Evolutionary conservation across 208 protist species (phyloP).

Genomic region (Trypanosoma rangeli): DNA sequence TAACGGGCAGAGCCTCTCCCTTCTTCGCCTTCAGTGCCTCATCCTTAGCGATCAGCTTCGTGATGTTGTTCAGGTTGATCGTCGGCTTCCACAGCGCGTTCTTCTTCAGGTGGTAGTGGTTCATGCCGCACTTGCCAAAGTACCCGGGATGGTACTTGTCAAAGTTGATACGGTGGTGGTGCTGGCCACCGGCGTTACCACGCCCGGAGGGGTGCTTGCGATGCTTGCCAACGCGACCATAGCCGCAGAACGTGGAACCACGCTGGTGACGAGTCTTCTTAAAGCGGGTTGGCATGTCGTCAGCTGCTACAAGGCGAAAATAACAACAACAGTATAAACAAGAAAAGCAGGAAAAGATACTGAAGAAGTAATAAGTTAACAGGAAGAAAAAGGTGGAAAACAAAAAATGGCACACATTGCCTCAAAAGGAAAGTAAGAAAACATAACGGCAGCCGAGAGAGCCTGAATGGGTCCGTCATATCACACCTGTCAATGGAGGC

Average conservation of each 20-base stretch:
- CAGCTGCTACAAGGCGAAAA: not conserved
- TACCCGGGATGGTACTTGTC: constrained; percentile 99
- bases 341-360: constrained; percentile 6
- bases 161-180: constrained; percentile 99
- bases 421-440: no score
- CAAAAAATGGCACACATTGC: not conserved
- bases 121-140: constrained; percentile 99
- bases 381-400: not conserved
- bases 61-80: constrained; percentile 99
- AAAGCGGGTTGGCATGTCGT: constrained; percentile 88
- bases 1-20: constrained; percentile 95
- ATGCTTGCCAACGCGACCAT: constrained; percentile 98
- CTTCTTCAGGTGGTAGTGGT: constrained; percentile 96
- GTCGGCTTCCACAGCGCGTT: constrained; percentile 94
- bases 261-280: constrained; percentile 93
- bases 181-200: constrained; percentile 99
- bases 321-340: not conserved
- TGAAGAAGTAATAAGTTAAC: not conserved
- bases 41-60: constrained; percentile 96
- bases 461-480: no score
- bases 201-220: constrained; percentile 99
- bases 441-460: no score
- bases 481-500: no score
- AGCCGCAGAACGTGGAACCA: constrained; percentile 90
- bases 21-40: constrained; percentile 75